These are phyloP conservation scores for Phymatotrichopsis omnivora DNA, from an alignment of 2,329 filamentous ascomycete genomes.

Conservation along the genomic window DNA sequence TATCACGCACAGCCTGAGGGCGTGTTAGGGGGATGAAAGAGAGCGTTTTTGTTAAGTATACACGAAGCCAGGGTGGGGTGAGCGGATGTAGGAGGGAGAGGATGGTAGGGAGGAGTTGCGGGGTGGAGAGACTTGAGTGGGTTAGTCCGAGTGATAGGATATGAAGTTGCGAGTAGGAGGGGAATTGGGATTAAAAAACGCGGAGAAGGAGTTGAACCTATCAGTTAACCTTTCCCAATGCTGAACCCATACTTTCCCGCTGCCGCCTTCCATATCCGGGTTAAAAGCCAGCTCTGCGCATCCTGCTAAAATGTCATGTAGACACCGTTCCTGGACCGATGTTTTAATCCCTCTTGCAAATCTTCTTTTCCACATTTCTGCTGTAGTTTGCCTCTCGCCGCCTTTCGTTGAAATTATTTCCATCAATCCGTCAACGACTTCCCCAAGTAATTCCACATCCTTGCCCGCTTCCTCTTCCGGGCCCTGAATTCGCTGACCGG, in stretches of 20 bases:
- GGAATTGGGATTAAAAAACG: neutral
- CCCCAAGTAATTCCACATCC: conserved; percentile 11
- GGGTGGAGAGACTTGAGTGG: conserved; percentile 22
- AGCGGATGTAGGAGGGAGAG: conserved; percentile 28
- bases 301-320: conserved; percentile 30
- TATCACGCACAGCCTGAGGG: conserved; percentile 26
- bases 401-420: neutral
- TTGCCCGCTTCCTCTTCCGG: conserved; percentile 6
- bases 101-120: conserved; percentile 25
- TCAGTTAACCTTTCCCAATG: conserved; percentile 26
- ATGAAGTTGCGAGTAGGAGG: neutral
- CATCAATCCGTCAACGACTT: conserved; percentile 9
- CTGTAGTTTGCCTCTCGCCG: no score
- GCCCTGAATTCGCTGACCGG: neutral
- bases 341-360: conserved; percentile 10
- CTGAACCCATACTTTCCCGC: conserved; percentile 18
- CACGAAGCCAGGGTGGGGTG: conserved; percentile 25
- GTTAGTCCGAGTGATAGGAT: conserved; percentile 7
- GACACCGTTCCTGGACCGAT: conserved; percentile 24
- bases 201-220: conserved; percentile 17
- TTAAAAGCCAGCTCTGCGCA: conserved; percentile 30
- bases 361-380: neutral
- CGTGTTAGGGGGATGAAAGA: conserved; percentile 28
- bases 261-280: conserved; percentile 10
- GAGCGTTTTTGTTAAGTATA: conserved; percentile 25